Evolutionary conservation across 2,329 filamentous ascomycete genomes (phyloP), one percentile per base, ranked within the genome.

Genomic region (Scortechinia acanthostroma): DNA sequence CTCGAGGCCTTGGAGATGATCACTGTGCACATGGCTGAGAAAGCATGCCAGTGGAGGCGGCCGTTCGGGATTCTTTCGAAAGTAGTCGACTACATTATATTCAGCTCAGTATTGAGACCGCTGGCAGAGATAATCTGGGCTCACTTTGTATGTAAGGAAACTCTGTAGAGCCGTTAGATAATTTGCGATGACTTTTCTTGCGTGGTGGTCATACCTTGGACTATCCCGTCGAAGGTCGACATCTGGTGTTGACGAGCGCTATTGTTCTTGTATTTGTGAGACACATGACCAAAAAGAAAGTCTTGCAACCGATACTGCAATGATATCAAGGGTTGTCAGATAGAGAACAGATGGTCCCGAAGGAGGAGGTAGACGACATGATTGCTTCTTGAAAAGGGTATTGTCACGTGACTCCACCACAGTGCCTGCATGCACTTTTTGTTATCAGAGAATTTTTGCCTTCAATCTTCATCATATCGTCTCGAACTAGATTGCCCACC

Each of bases 21-120:
- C 91, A 51, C 86, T 94, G 58, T 96, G 91, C 2, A 94, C 81
- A 74, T 97, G 91, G 61, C 87, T 94, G 21, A 97, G 71, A 58
- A 97, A 95, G 60, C 86, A 93, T 15, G 87, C 90, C 46, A 93
- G 64, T 0, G 89, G 86, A 3, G 85, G 74, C 15, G 64, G 73
- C 15, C 63, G 63, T 4, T 68, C 68, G 3, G 69, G 64, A 42
- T 72, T 70, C 15, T 64, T 66, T 20, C 87, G 78, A 55, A 96
- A 96, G 66, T 83, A 89, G 63, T 96, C 91, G 51, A 96, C 83
- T 87, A 46, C 6, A n/a, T n/a, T 15, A 20, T 17, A 51, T 45
- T 28, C 22, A 21, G 22, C 15, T 4, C 21, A 10, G 43, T 19
- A 16, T 35, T 16, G 14, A 22, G 2, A 45, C 44, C n/a, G 42